Evolutionary conservation across 2,329 filamentous ascomycete species (phyloP), one percentile per base, ranked within the genome.

Genomic region (Huntiella decipiens): DNA sequence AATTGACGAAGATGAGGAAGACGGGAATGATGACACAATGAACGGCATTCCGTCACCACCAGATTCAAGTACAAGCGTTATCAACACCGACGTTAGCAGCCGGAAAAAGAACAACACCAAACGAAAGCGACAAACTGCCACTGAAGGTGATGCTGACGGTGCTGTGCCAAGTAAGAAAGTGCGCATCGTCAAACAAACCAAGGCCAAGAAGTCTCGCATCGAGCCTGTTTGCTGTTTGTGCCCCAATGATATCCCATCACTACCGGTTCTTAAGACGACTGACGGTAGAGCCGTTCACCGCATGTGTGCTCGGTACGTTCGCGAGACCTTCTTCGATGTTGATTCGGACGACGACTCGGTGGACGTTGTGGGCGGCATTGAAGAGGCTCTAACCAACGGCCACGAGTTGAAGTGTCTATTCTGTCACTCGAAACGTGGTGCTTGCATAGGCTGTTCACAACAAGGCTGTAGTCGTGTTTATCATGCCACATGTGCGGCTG

Each of bases 381-480:
- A 74, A n/a, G 74, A 75, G 50, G 86, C 96, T 53, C 78, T 82
- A 57, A 88, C 91, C 60, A 84, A 82, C 47, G 82, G 88, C 15
- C 66, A 93, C 53, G 86, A 92, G 19, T 77, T 96, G 53, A 94
- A 93, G 61, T 98, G 91, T 60, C 77, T 93, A 51, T 94, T 84
- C 63, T 98, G 91, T 58, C 83, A 87, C 32, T 92, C 86, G 31
- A 92, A 91, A 61, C 82, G 82, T 48, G 91, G 91, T n/a, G 85
- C 85, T 12, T 95, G 88, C 63, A 92, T 98, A 64, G 88, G 96
- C 60, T 98, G 91, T 62, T 92, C 85, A 1, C 80, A 85, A 54
- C 88, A 87, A 66, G 96, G 94, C 60, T 98, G 91, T 56, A 81
- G 84, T 3, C 72, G 91, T 52, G 81, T 88, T 6, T 98, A 95